These are phyloP conservation scores for Leucocoprinus sp. DNA, from an alignment of 768 basidiomycete species.

Conservation along the genomic window DNA sequence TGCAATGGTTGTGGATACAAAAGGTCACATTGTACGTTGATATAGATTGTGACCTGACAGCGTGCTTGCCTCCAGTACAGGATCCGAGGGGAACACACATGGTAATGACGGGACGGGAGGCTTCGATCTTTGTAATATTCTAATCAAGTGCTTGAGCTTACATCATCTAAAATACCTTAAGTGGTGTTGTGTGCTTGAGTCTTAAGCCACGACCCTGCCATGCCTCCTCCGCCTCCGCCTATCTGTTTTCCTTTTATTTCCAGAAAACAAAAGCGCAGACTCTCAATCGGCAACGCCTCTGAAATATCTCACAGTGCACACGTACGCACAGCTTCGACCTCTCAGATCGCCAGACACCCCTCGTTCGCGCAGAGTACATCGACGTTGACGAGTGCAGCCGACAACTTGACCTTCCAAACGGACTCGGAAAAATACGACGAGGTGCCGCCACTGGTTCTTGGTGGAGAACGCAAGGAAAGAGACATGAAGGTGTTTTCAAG, in stretches of 20 bases:
- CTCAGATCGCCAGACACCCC: constrained; percentile 24
- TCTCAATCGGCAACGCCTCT: constrained; percentile 32
- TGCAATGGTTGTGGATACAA: too few species aligned
- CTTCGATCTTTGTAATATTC: too few species aligned
- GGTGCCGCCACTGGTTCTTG: constrained; percentile 26
- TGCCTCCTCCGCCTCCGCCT: constrained; percentile 37
- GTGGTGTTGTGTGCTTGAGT: neutral
- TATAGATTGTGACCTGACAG: too few species aligned
- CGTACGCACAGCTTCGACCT: neutral
- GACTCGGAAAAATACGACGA: constrained; percentile 59
- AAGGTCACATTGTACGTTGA: too few species aligned
- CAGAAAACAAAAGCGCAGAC: constrained; percentile 39
- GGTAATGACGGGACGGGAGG: too few species aligned
- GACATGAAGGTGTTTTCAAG: constrained; percentile 24
- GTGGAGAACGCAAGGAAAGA: constrained; percentile 16
- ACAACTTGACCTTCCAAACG: constrained; percentile 47
- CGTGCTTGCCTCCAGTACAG: too few species aligned
- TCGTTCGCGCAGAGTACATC: constrained; percentile 32
- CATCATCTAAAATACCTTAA: neutral
- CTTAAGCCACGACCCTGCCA: constrained; percentile 3
- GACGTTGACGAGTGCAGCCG: constrained; percentile 32
- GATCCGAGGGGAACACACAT: too few species aligned
- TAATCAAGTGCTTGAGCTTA: neutral
- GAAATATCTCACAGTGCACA: constrained; percentile 15
- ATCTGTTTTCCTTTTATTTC: constrained; percentile 54